Evolutionary conservation across 805 yeast genomes (phyloP).

Genomic region (Candida patagonica): DNA sequence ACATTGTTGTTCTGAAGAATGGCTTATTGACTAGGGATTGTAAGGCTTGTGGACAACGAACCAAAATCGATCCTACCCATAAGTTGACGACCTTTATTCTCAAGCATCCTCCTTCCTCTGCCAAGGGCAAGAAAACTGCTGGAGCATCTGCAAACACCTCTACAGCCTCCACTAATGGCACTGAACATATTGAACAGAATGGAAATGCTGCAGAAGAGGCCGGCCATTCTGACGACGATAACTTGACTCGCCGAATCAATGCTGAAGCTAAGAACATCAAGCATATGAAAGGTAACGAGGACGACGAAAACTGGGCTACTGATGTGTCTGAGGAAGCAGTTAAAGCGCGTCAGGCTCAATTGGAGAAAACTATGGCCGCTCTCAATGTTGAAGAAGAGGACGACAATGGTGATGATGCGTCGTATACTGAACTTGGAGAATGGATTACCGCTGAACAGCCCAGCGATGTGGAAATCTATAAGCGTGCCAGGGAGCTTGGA

Average conservation of each 20-base stretch:
- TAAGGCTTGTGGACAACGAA: slow-evolving; percentile 94
- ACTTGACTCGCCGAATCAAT: slow-evolving; percentile 65
- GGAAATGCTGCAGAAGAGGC: slow-evolving; percentile 26
- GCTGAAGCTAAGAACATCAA: slow-evolving; percentile 72
- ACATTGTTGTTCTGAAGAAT: slow-evolving; percentile 66
- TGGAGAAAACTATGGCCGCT: slow-evolving; percentile 47
- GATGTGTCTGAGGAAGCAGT: slow-evolving; percentile 96
- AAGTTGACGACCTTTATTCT: slow-evolving; percentile 78
- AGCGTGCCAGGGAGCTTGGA: slow-evolving; percentile 74
- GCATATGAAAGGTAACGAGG: slow-evolving; percentile 38
- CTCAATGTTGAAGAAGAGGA: slow-evolving; percentile 30
- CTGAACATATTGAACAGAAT: slow-evolving; percentile 17
- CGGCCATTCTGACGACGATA: slow-evolving; percentile 55
- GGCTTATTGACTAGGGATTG: slow-evolving; percentile 81
- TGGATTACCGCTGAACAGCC: slow-evolving; percentile 69
- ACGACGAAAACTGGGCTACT: slow-evolving; percentile 93
- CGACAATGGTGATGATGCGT: slow-evolving; percentile 36
- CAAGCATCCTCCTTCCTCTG: slow-evolving; percentile 66
- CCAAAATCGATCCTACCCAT: slow-evolving; percentile 75
- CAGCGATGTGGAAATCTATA: slow-evolving; percentile 83
- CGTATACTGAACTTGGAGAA: slow-evolving; percentile 74
- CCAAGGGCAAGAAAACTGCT: slow-evolving; percentile 47
- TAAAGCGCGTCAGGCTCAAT: slow-evolving; percentile 78
- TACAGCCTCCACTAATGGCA: slow-evolving; percentile 75
- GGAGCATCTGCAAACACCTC: slow-evolving; percentile 58